These are phyloP conservation scores for Parastagonospora avenae DNA, from an alignment of 2,329 filamentous ascomycete species.

Conservation along the genomic window DNA sequence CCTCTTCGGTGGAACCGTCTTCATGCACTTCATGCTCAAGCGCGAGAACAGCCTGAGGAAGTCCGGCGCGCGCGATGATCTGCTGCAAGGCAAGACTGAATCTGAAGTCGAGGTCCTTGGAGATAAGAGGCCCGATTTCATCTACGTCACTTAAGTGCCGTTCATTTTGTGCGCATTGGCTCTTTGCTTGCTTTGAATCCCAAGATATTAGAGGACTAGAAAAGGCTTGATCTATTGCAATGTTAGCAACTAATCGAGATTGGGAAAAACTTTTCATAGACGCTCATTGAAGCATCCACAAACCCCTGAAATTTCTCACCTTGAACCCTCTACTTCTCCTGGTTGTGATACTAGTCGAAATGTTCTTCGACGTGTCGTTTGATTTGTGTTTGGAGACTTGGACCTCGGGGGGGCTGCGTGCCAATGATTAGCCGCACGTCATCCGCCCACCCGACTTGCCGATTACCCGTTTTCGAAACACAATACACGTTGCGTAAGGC, in stretches of 20 bases:
- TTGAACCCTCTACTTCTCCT: no score
- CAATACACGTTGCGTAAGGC: not conserved
- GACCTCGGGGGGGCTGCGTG: constrained; percentile 2
- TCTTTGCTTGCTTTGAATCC: not conserved
- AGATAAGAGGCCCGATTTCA: constrained; percentile 71
- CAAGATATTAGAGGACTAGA: not conserved
- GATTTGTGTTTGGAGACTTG: not conserved
- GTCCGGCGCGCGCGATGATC: constrained; percentile 68
- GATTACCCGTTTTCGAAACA: not conserved
- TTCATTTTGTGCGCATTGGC: not conserved
- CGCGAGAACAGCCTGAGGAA: constrained; percentile 72
- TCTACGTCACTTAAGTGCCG: constrained; percentile 64
- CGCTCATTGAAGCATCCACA: no score
- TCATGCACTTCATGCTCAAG: constrained; percentile 67
- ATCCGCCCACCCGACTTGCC: constrained; percentile 6
- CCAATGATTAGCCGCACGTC: constrained; percentile 5
- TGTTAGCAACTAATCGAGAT: no score
- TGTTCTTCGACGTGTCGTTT: not conserved
- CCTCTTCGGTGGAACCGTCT: constrained; percentile 71
- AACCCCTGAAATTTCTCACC: no score
- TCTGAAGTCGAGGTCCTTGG: constrained; percentile 70
- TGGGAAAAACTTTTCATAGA: no score
- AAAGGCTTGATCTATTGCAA: no score
- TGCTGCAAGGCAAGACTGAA: constrained; percentile 67
- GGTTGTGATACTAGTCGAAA: not conserved